Evolutionary conservation across 495 filamentous ascomycete genomes (phyloP), one percentile per base, ranked within the genome.

Genomic region (Penicillium canescens): DNA sequence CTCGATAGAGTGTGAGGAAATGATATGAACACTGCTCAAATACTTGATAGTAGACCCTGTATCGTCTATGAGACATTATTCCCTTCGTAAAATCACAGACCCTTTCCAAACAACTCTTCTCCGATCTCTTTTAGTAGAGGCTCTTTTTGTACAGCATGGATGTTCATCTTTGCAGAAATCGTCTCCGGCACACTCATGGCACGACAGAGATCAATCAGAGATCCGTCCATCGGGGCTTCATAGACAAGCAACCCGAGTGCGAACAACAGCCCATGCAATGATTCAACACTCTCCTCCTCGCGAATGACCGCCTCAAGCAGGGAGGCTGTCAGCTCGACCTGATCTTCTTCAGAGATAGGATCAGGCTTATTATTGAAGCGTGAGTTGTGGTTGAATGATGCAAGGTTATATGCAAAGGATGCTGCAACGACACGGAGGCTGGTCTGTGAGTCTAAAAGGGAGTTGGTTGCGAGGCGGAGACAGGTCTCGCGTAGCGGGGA

Each of bases 321-420:
- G 12, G 86, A 85, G 0, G 90, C 91, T 1, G 84, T 79, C 3
- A 97, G 75, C 63, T 94, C 91, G 20, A 96, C 81, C 62, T 92
- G 87, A 48, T 86, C 81, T 8, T 74, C 81, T 50, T 90, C 86
- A 0, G 81, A 63, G 3, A 97, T 67, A 1, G 75, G 71, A 28
- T 92, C 87, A 3, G 76, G 69, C 4, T 78, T 65, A 7, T 80
- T 76, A 14, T 81, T 76, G 14, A 78, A 76, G 21, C 91, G 82
- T 35, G 80, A 71, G 42, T 81, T 80, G 62, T 86, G 85, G 60
- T 92, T 90, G 8, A 84, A 78, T 8, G 80, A 69, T 0, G 90
- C 82, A 3, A 98, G 66, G 53, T 97, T 96, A 70, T 92, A 92
- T 1, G 89, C 81, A n/a, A 97, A 71, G 1, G 87, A 87, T 13